phyloP scores from a whole-genome alignment of 805 yeast species.

The Yamadazyma sp. region DNA sequence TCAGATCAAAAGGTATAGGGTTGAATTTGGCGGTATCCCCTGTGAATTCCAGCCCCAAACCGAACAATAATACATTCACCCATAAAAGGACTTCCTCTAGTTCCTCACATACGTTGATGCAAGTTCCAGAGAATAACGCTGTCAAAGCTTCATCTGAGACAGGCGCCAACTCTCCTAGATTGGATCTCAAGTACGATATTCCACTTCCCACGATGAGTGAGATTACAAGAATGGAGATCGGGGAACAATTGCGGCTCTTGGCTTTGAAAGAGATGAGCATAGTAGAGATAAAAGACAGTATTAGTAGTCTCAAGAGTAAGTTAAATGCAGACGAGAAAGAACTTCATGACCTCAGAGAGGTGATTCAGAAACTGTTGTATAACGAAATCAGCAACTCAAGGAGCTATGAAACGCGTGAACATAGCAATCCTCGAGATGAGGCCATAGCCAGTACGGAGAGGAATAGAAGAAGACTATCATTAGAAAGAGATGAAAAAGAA shows the following conservation, averaged over 20 bases:
- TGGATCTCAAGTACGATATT: constrained; percentile 26
- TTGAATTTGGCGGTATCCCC: constrained; percentile 35
- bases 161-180: constrained; percentile 3
- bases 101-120: background rate
- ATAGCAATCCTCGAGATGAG: constrained; percentile 27
- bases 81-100: background rate
- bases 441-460: constrained; percentile 32
- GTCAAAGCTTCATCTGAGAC: too few species aligned
- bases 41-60: constrained; percentile 10
- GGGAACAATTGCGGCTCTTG: constrained; percentile 55
- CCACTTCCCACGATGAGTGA: constrained; percentile 34
- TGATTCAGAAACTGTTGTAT: constrained; percentile 47
- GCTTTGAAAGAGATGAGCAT: constrained; percentile 71
- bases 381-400: constrained; percentile 29
- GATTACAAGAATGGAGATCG: constrained; percentile 38
- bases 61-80: background rate
- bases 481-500: constrained; percentile 1
- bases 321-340: constrained; percentile 48
- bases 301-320: constrained; percentile 42
- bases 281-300: constrained; percentile 59
- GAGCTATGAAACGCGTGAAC: constrained; percentile 15
- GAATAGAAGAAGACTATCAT: constrained; percentile 15
- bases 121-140: background rate
- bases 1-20: constrained; percentile 32
- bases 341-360: constrained; percentile 48